Conservation (phyloP, 371 early-diverging fungal species). For the Entomophthora muscae region DNA sequence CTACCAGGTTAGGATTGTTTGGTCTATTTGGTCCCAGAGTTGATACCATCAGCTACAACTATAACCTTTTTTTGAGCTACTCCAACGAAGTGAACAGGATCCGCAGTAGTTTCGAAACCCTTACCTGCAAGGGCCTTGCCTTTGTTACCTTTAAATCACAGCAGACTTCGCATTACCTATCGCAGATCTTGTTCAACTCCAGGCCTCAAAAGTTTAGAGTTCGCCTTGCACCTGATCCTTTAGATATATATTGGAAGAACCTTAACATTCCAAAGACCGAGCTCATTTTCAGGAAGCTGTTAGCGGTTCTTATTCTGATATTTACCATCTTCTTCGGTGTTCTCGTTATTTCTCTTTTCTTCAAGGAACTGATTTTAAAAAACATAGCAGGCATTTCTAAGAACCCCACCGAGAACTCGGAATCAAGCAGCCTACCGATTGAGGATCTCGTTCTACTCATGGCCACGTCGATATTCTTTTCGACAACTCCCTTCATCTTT, state of each 20-base stretch:
- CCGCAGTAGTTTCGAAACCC: background rate
- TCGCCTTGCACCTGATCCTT: conserved; percentile 73
- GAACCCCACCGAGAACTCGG: no score
- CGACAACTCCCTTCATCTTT: conserved; percentile 39
- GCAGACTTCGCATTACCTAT: conserved; percentile 8
- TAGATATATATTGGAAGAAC: conserved; percentile 78
- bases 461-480: conserved; percentile 35
- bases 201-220: conserved; percentile 32
- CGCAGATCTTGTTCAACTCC: conserved; percentile 12
- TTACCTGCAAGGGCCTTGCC: conserved; percentile 20
- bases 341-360: conserved; percentile 44
- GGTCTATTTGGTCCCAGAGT: conserved; percentile 18
- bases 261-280: conserved; percentile 33
- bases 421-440: no score
- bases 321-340: conserved; percentile 41
- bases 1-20: conserved; percentile 15
- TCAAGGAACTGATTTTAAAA: conserved; percentile 48
- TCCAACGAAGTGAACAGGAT: conserved; percentile 16
- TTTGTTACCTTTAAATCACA: conserved; percentile 37
- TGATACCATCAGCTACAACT: conserved; percentile 16
- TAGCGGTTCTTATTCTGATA: conserved; percentile 29
- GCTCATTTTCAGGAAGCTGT: conserved; percentile 22
- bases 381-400: no score
- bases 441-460: conserved; percentile 15
- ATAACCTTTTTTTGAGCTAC: conserved; percentile 17